Evolutionary conservation across 352 stramenopile genomes (phyloP).

Genomic region (Phytopythium mirpurense): DNA sequence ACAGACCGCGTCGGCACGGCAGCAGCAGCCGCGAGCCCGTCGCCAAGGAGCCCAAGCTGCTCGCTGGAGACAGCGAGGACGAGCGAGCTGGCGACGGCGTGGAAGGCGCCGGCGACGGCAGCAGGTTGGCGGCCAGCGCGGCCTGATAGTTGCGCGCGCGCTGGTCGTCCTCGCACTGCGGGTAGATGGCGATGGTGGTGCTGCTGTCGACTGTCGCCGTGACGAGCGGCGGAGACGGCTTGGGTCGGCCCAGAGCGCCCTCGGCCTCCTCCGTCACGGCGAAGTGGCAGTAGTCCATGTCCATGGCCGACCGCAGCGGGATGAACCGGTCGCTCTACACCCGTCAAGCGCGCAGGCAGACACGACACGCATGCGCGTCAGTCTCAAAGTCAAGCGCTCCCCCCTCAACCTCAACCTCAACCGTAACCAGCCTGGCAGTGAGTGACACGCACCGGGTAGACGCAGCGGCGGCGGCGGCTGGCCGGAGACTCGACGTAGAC

Average conservation of each 20-base stretch:
- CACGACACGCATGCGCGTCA: too few species aligned
- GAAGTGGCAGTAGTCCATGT: slow-evolving; percentile 44
- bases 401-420: too few species aligned
- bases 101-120: slow-evolving; percentile 8
- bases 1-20: background rate
- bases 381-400: too few species aligned
- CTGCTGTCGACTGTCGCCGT: slow-evolving; percentile 1
- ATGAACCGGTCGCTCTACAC: slow-evolving; percentile 43
- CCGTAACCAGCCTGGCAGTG: too few species aligned
- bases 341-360: background rate
- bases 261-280: slow-evolving; percentile 16
- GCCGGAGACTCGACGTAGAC: slow-evolving; percentile 8
- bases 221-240: background rate
- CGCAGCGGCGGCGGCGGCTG: background rate
- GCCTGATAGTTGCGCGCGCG: slow-evolving; percentile 23
- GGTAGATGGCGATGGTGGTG: slow-evolving; percentile 3
- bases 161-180: slow-evolving; percentile 21
- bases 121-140: slow-evolving; percentile 27
- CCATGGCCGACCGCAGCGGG: slow-evolving; percentile 26
- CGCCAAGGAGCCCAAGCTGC: background rate
- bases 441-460: slow-evolving; percentile 3
- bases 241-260: background rate
- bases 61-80: background rate
- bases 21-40: slow-evolving; percentile 3
- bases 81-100: background rate